These are phyloP conservation scores for Grammothele lineata DNA, from an alignment of 768 basidiomycete species.

Conservation along the genomic window DNA sequence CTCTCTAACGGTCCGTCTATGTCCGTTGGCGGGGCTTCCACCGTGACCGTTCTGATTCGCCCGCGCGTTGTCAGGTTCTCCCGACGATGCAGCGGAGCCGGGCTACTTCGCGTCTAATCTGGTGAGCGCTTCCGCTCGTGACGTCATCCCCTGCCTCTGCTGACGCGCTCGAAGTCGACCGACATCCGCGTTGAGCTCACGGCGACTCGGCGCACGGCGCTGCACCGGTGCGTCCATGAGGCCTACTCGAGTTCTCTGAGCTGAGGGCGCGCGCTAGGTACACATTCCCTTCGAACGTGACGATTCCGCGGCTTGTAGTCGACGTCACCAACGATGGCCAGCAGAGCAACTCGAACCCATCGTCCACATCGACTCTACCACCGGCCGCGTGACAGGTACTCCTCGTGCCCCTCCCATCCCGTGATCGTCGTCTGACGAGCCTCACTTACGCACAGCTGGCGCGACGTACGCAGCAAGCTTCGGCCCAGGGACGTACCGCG, in stretches of 20 bases:
- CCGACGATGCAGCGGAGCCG: slow-evolving; percentile 59
- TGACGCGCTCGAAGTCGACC: slow-evolving; percentile 36
- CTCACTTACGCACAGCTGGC: slow-evolving; percentile 24
- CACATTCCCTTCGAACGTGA: slow-evolving; percentile 25
- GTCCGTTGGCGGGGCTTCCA: neutral
- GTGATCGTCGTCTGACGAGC: neutral
- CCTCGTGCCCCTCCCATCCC: too few species aligned
- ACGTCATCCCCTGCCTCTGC: neutral
- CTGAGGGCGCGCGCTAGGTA: slow-evolving; percentile 14
- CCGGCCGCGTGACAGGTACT: slow-evolving; percentile 45
- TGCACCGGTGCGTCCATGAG: slow-evolving; percentile 43
- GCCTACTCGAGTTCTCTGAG: too few species aligned
- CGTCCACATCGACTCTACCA: slow-evolving; percentile 44
- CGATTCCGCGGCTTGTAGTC: slow-evolving; percentile 47
- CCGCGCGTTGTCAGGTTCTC: slow-evolving; percentile 34
- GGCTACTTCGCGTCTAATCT: slow-evolving; percentile 65
- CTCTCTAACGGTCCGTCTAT: slow-evolving; percentile 39
- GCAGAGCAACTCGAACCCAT: slow-evolving; percentile 45
- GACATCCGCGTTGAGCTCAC: slow-evolving; percentile 56
- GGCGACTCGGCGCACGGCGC: slow-evolving; percentile 51
- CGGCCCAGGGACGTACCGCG: slow-evolving; percentile 53
- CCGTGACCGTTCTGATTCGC: neutral
- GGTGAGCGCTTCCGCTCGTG: slow-evolving; percentile 25
- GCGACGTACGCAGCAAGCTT: slow-evolving; percentile 51
- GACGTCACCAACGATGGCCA: slow-evolving; percentile 64